phyloP scores from a whole-genome alignment of 2,329 filamentous ascomycete species.

The Plectosphaerella plurivora region DNA sequence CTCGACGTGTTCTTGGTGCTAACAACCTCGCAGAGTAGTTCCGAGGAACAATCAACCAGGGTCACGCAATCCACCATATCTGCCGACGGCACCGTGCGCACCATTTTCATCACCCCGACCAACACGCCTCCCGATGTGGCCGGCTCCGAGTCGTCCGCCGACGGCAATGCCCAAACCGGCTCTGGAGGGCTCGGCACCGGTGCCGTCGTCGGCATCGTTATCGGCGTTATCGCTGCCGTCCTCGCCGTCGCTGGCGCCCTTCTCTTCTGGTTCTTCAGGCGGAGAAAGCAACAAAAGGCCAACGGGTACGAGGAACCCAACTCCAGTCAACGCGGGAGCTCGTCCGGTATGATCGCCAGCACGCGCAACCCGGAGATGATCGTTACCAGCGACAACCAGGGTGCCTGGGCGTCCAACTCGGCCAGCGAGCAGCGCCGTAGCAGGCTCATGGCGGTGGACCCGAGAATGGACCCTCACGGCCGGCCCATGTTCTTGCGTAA shows the following conservation, averaged over 20 bases:
- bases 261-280: conserved; percentile 39
- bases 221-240: conserved; percentile 31
- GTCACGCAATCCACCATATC: conserved; percentile 44
- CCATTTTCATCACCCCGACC: conserved; percentile 49
- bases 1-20: not conserved
- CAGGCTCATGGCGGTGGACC: conserved; percentile 55
- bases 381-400: conserved; percentile 18
- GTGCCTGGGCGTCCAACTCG: conserved; percentile 7
- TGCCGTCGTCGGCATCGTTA: conserved; percentile 41
- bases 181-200: conserved; percentile 34
- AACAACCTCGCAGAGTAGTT: not conserved
- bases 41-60: not conserved
- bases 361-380: conserved; percentile 39
- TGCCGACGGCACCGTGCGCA: conserved; percentile 46
- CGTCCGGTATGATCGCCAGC: conserved; percentile 41
- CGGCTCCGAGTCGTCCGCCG: conserved; percentile 2
- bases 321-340: conserved; percentile 42
- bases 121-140: conserved; percentile 16
- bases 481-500: conserved; percentile 52
- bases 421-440: conserved; percentile 30
- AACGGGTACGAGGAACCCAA: conserved; percentile 35
- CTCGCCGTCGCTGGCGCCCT: conserved; percentile 29
- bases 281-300: conserved; percentile 37
- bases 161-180: not conserved
- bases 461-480: conserved; percentile 58